Percentiles rank a stretch among this genome's conserved stretches.
phyloP scores from a whole-genome alignment of 306 rosid genomes.

The Comarum palustre region DNA sequence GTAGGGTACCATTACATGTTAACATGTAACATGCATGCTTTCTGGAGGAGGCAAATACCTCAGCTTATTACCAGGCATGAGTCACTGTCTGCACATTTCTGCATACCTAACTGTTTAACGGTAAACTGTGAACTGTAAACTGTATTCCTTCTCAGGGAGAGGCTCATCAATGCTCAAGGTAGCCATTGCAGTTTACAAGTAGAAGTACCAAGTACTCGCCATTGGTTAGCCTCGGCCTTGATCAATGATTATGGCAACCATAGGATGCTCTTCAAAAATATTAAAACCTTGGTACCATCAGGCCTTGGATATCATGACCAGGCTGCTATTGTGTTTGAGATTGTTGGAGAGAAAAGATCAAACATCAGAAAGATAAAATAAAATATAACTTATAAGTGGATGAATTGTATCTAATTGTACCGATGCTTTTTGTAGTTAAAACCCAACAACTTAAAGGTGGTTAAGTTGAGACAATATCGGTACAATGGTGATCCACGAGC shows the following conservation, averaged over 20 bases:
- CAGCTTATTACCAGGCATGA: not conserved
- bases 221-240: not conserved
- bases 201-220: not conserved
- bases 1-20: not conserved
- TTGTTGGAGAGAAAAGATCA: no score
- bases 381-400: no score
- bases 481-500: no score
- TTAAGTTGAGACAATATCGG: no score
- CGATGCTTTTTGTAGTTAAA: no score
- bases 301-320: not conserved
- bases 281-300: not conserved
- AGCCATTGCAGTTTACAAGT: not conserved
- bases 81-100: constrained; percentile 8
- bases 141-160: not conserved
- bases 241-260: not conserved
- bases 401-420: no score
- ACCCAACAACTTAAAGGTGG: no score
- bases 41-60: not conserved
- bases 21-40: not conserved
- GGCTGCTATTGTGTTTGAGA: not conserved
- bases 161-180: constrained; percentile 1
- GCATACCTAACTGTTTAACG: constrained; percentile 6
- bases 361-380: no score
- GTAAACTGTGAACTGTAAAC: constrained; percentile 21
- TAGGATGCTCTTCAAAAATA: constrained; percentile 1